These are phyloP conservation scores for Brettanomyces bruxellensis DNA, from an alignment of 805 yeast species.

Conservation along the genomic window DNA sequence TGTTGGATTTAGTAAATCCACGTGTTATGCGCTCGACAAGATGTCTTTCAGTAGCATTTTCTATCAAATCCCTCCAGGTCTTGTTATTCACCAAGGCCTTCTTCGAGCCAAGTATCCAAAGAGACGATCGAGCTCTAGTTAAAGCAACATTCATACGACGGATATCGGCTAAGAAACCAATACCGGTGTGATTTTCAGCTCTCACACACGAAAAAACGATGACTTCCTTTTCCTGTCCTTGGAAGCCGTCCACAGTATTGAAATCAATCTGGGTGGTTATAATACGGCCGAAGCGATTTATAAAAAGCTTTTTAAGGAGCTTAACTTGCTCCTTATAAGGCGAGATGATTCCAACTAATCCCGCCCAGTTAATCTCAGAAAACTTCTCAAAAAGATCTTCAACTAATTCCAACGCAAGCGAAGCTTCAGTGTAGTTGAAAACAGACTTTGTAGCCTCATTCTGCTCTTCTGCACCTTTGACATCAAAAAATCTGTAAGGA, in stretches of 20 bases:
- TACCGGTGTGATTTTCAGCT: constrained; percentile 58
- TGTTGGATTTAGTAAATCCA: constrained; percentile 17
- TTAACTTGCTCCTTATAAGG: constrained; percentile 88
- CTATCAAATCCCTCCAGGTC: constrained; percentile 66
- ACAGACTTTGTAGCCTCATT: constrained; percentile 60
- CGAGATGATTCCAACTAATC: constrained; percentile 82
- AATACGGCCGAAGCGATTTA: constrained; percentile 47
- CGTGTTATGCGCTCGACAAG: constrained; percentile 13
- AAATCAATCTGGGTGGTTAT: constrained; percentile 69
- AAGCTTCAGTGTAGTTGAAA: constrained; percentile 63
- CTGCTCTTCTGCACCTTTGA: constrained; percentile 55
- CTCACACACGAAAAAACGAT: constrained; percentile 94
- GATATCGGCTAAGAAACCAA: constrained; percentile 85
- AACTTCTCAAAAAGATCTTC: constrained; percentile 39
- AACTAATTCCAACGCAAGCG: constrained; percentile 60
- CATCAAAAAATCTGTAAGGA: constrained; percentile 76
- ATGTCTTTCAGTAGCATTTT: constrained; percentile 50
- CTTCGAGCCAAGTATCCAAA: constrained; percentile 86
- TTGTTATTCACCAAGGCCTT: constrained; percentile 53
- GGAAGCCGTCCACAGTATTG: constrained; percentile 96
- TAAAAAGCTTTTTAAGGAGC: constrained; percentile 48
- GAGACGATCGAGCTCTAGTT: constrained; percentile 84
- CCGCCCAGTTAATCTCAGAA: constrained; percentile 48
- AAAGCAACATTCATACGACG: constrained; percentile 97
- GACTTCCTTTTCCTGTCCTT: constrained; percentile 94